Conservation (phyloP, 441 rosid species). For the Populus hybrid region DNA sequence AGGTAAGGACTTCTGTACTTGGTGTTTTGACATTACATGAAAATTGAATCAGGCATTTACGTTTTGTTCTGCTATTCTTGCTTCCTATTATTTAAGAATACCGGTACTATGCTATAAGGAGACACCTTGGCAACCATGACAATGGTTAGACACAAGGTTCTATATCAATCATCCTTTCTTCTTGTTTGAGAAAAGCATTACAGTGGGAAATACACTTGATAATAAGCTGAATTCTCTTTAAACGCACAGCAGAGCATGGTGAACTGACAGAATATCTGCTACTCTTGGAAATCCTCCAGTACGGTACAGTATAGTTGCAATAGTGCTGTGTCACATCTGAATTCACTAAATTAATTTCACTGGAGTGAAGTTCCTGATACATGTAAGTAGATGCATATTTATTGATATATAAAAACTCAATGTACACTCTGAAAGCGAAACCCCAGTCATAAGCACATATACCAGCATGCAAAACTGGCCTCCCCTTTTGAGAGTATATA, state of each 20-base stretch:
- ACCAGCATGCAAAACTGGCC: not conserved
- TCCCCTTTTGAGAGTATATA: not conserved
- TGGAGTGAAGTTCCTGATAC: not conserved
- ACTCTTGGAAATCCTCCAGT: not conserved
- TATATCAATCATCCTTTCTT: not conserved
- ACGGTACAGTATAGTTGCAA: not conserved
- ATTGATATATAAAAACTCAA: not conserved
- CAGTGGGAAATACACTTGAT: not conserved
- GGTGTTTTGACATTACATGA: not conserved
- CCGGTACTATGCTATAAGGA: not conserved
- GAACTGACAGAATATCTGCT: not conserved
- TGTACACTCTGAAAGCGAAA: not conserved
- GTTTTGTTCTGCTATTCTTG: not conserved
- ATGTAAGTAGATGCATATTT: not conserved
- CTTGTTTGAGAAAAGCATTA: not conserved
- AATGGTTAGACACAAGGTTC: too few relatives aligned
- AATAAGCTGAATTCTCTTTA: not conserved
- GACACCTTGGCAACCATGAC: too few relatives aligned
- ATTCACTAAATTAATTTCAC: not conserved
- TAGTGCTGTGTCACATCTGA: not conserved
- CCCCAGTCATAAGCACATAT: not conserved
- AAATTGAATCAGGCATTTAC: not conserved
- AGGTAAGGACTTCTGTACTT: conserved; percentile 33
- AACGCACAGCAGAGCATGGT: not conserved
- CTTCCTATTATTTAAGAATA: not conserved